These are phyloP conservation scores for Venturia effusa DNA, from an alignment of 2,329 filamentous ascomycete genomes.

Conservation along the genomic window DNA sequence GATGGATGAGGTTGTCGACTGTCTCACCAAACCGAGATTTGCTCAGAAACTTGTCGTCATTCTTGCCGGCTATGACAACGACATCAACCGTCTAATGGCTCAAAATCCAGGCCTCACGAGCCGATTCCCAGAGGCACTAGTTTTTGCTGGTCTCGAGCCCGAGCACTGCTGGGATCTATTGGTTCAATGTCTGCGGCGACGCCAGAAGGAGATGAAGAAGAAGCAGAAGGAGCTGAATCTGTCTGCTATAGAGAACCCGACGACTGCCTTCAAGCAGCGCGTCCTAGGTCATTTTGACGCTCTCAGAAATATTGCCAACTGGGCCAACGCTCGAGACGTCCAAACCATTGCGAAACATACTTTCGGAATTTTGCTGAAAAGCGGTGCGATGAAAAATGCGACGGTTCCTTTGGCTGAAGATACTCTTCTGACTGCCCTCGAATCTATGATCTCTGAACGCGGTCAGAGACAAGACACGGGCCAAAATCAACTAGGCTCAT, in stretches of 20 bases:
- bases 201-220: not conserved
- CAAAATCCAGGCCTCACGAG: conserved; percentile 53
- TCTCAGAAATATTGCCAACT: conserved; percentile 37
- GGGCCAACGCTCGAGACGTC: conserved; percentile 56
- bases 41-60: conserved; percentile 53
- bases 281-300: conserved; percentile 26
- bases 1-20: conserved; percentile 42
- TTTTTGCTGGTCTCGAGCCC: conserved; percentile 37
- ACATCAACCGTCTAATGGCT: conserved; percentile 53
- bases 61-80: conserved; percentile 55
- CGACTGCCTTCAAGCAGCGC: conserved; percentile 13
- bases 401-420: conserved; percentile 17
- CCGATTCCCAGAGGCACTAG: conserved; percentile 51
- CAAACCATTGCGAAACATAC: conserved; percentile 42
- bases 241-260: conserved; percentile 17
- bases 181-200: conserved; percentile 20
- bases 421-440: conserved; percentile 19
- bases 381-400: conserved; percentile 14
- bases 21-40: conserved; percentile 46
- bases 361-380: conserved; percentile 28
- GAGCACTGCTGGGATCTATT: conserved; percentile 29
- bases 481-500: conserved; percentile 7
- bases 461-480: conserved; percentile 11
- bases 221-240: conserved; percentile 21
- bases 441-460: conserved; percentile 26